phyloP scores from a whole-genome alignment of 805 yeast species.

The Starmerella tilneyi region DNA sequence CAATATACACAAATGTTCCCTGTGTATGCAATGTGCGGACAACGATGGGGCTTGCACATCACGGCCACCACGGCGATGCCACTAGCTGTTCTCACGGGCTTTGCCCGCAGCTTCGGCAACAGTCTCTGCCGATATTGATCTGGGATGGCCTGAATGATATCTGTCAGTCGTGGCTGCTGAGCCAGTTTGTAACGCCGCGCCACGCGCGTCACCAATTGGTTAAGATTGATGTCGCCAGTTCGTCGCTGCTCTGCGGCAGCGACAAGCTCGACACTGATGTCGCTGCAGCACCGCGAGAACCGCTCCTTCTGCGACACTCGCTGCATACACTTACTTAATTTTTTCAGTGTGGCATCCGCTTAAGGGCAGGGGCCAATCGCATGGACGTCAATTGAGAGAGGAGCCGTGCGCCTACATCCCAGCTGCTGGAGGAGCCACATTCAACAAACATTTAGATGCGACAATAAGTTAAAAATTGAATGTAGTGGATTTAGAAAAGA shows the following conservation, averaged over 20 bases:
- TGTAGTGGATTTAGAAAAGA: too few species aligned
- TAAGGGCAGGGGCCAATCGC: conserved; percentile 9
- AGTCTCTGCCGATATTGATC: conserved; percentile 88
- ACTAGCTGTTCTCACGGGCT: conserved; percentile 95
- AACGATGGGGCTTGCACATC: conserved; percentile 98
- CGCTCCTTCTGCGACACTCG: conserved; percentile 51
- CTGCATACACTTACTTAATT: conserved; percentile 8
- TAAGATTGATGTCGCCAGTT: conserved; percentile 65
- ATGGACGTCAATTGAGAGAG: too few species aligned
- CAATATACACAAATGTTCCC: conserved; percentile 97
- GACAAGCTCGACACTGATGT: conserved; percentile 76
- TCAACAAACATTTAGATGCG: too few species aligned
- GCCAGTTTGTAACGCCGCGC: conserved; percentile 86
- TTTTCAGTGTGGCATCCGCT: conserved; percentile 2
- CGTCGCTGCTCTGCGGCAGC: conserved; percentile 54
- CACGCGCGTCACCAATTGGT: conserved; percentile 73
- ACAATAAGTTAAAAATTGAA: too few species aligned
- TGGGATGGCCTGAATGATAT: conserved; percentile 88
- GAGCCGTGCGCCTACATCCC: too few species aligned
- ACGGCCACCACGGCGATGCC: conserved; percentile 99
- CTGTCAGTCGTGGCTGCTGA: conserved; percentile 89
- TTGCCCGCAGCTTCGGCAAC: conserved; percentile 91
- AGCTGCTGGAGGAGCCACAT: too few species aligned
- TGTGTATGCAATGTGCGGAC: conserved; percentile 98
- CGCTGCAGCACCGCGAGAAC: conserved; percentile 85